Evolutionary conservation across 2,329 filamentous ascomycete genomes (phyloP).

Genomic region (Curvularia sp.): DNA sequence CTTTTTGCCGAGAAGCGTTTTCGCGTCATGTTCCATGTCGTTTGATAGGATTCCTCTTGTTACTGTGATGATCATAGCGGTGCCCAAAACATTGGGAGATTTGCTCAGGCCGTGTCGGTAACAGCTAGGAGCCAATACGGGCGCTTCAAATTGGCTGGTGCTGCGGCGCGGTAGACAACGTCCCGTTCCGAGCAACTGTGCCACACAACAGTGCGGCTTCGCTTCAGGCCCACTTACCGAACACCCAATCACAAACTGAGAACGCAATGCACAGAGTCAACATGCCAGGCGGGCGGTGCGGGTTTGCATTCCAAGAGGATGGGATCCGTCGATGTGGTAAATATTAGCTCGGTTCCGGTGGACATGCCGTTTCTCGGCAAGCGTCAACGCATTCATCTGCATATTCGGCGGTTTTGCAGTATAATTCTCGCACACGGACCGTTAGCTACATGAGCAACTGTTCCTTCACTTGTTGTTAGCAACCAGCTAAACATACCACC

Average conservation of each 20-base stretch:
- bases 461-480: not conserved
- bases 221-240: not conserved
- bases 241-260: not conserved
- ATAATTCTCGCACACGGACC: not conserved
- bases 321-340: not conserved
- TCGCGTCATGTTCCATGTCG: not conserved
- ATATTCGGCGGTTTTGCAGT: not conserved
- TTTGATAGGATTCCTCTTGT: not conserved
- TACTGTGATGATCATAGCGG: not conserved
- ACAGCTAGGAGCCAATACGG: not conserved
- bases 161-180: not conserved
- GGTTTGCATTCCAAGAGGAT: not conserved
- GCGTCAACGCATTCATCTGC: not conserved
- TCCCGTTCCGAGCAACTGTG: not conserved
- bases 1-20: not conserved
- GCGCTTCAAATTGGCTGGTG: not conserved
- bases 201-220: not conserved
- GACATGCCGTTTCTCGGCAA: not conserved
- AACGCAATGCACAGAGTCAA: not conserved
- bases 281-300: not conserved
- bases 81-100: not conserved
- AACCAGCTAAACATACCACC: not conserved
- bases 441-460: not conserved
- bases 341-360: not conserved
- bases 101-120: not conserved